These are phyloP conservation scores for Flaveria ramosissima DNA, from an alignment of 129 eudicot species.

Conservation along the genomic window DNA sequence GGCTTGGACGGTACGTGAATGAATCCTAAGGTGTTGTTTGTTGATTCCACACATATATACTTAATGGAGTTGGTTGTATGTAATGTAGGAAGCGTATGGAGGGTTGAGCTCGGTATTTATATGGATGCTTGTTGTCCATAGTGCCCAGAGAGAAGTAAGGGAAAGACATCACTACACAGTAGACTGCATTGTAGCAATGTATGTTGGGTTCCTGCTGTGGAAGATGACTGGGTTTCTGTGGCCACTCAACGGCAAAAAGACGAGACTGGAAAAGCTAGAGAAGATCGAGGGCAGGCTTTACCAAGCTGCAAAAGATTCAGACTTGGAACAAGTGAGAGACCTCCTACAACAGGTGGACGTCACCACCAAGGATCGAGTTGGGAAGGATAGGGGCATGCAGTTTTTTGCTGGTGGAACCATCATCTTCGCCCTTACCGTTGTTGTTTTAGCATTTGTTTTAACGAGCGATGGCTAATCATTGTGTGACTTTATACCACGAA, in stretches of 20 bases:
- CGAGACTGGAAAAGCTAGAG: slow-evolving; percentile 62
- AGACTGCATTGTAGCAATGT: slow-evolving; percentile 79
- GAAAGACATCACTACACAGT: slow-evolving; percentile 94
- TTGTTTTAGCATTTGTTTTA: slow-evolving; percentile 69
- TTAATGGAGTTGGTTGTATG: not conserved
- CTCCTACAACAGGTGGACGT: slow-evolving; percentile 71
- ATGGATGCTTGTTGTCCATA: slow-evolving; percentile 85
- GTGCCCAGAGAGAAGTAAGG: slow-evolving; percentile 94
- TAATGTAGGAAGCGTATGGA: slow-evolving; percentile 93
- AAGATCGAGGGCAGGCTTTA: slow-evolving; percentile 57
- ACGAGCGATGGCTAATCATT: slow-evolving; percentile 73
- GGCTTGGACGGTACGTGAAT: slow-evolving; percentile 91
- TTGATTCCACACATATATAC: too few species aligned
- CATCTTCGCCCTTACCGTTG: slow-evolving; percentile 60
- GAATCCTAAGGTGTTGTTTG: slow-evolving; percentile 1
- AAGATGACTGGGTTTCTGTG: slow-evolving; percentile 84
- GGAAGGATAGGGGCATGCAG: slow-evolving; percentile 59
- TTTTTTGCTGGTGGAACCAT: slow-evolving; percentile 73
- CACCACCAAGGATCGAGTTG: slow-evolving; percentile 36
- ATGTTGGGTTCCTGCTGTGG: slow-evolving; percentile 89
- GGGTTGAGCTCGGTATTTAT: slow-evolving; percentile 79
- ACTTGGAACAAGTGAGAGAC: slow-evolving; percentile 62
- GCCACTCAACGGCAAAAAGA: slow-evolving; percentile 50
- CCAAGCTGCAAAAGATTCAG: slow-evolving; percentile 94
- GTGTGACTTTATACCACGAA: slow-evolving; percentile 14